Evolutionary conservation across 768 basidiomycete genomes (phyloP).

Genomic region (Mycena rebaudengoi): DNA sequence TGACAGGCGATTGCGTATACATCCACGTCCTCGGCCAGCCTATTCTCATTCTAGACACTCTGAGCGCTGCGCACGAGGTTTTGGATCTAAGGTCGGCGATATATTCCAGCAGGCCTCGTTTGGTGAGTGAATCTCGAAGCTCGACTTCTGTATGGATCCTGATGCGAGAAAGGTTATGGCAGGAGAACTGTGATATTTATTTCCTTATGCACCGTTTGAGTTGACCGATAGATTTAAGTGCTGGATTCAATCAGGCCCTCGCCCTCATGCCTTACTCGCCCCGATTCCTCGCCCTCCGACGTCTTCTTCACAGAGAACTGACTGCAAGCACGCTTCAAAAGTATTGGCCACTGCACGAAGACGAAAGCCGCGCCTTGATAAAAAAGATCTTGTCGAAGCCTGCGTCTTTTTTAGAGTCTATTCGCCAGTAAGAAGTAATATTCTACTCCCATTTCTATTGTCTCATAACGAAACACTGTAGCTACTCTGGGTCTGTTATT

Average conservation of each 20-base stretch:
- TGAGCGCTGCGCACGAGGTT: neutral
- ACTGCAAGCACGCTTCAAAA: neutral
- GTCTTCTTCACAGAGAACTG: conserved; percentile 13
- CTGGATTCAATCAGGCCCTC: neutral
- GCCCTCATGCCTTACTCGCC: conserved; percentile 5
- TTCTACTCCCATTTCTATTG: neutral
- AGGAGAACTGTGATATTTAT: conserved; percentile 1
- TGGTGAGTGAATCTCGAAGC: neutral
- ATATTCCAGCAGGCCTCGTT: neutral
- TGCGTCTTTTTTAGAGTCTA: conserved; percentile 1
- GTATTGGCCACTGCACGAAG: conserved; percentile 17
- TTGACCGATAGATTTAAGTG: neutral
- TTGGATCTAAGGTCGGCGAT: neutral
- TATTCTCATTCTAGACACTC: neutral
- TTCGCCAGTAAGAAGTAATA: conserved; percentile 3
- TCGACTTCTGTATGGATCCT: too few relatives aligned
- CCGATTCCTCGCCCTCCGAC: neutral
- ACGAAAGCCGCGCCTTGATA: conserved; percentile 12
- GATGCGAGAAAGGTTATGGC: conserved; percentile 20
- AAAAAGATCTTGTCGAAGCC: neutral
- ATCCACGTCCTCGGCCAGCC: neutral
- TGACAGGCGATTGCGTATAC: neutral
- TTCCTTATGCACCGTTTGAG: too few relatives aligned
- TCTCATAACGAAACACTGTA: neutral
- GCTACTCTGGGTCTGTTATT: conserved; percentile 25